Evolutionary conservation across 129 eudicot species (phyloP).

Genomic region (Kitagawia praeruptora): DNA sequence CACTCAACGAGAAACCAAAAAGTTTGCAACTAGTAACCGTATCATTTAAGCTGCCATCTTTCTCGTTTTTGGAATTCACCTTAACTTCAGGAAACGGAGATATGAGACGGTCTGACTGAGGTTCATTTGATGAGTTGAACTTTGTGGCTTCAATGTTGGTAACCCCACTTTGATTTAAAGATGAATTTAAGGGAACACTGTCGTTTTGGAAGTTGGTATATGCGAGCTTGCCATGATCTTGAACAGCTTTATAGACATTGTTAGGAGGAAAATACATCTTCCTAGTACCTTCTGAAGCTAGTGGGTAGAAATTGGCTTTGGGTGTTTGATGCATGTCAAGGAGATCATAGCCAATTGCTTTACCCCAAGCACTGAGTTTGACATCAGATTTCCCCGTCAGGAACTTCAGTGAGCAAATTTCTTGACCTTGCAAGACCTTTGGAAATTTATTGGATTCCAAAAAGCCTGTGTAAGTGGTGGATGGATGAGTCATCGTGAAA

Average conservation of each 20-base stretch:
- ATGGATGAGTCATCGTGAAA: conserved; percentile 39
- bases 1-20: conserved; percentile 58
- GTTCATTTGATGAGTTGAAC: conserved; percentile 26
- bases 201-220: conserved; percentile 34
- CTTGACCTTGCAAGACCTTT: conserved; percentile 99
- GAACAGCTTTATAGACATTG: conserved; percentile 37
- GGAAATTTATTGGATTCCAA: conserved; percentile 73
- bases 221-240: conserved; percentile 24
- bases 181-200: conserved; percentile 27
- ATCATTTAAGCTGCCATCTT: conserved; percentile 30
- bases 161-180: conserved; percentile 26
- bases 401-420: conserved; percentile 70
- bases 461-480: conserved; percentile 49
- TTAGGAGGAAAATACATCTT: conserved; percentile 46
- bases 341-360: conserved; percentile 32
- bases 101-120: conserved; percentile 19
- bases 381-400: conserved; percentile 43
- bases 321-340: conserved; percentile 37
- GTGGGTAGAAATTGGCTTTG: conserved; percentile 51
- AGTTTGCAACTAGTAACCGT: conserved; percentile 43
- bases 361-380: conserved; percentile 32
- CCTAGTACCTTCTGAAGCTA: conserved; percentile 76
- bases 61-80: conserved; percentile 32
- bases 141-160: conserved; percentile 19
- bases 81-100: conserved; percentile 18